Conservation (phyloP, 805 yeast genomes). For the Candida parachauliodes region DNA sequence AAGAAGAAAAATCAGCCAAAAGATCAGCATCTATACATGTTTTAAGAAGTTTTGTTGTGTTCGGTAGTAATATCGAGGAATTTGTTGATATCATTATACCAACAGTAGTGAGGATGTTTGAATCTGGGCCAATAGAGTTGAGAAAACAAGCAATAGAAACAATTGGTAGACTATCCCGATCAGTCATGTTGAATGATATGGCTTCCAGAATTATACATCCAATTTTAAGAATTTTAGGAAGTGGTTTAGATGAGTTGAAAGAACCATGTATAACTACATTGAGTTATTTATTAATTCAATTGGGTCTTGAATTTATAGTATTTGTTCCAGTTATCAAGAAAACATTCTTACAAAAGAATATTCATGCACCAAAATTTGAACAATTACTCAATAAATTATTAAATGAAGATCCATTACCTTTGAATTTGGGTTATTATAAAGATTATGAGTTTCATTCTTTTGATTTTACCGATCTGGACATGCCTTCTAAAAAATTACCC, state of each 20-base stretch:
- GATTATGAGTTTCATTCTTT: constrained; percentile 45
- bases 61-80: constrained; percentile 86
- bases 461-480: constrained; percentile 61
- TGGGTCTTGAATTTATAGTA: constrained; percentile 80
- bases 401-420: constrained; percentile 84
- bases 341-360: constrained; percentile 55
- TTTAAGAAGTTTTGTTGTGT: constrained; percentile 75
- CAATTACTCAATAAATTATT: constrained; percentile 73
- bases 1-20: constrained; percentile 62
- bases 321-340: constrained; percentile 81
- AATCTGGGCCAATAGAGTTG: constrained; percentile 58
- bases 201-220: constrained; percentile 90
- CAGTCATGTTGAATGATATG: constrained; percentile 76
- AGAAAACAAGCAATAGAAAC: constrained; percentile 76
- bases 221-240: constrained; percentile 58
- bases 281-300: constrained; percentile 70
- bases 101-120: constrained; percentile 75
- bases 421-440: constrained; percentile 65
- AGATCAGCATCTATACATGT: constrained; percentile 67
- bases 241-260: constrained; percentile 54
- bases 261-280: constrained; percentile 72
- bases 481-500: constrained; percentile 71
- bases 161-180: constrained; percentile 74
- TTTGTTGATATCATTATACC: constrained; percentile 87
- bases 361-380: constrained; percentile 74